Conservation (phyloP, 2,329 filamentous ascomycete species). For the Exophiala bonariae region DNA sequence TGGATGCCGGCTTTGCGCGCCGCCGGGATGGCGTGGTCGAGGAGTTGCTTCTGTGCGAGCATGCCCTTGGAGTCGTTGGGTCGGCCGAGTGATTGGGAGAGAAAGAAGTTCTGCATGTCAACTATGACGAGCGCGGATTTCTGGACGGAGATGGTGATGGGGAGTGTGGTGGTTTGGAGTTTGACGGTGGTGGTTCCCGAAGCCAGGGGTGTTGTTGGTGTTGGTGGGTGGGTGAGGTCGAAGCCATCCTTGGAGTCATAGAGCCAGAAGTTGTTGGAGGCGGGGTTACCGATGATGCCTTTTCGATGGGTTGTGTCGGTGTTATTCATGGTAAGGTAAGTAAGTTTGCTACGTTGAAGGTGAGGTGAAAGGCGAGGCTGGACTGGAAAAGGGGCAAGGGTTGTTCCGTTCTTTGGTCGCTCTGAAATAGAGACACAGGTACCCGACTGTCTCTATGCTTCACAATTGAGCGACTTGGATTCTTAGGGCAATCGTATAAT, state of each 20-base stretch:
- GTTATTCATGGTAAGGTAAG: conserved; percentile 14
- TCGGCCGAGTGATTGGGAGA: conserved; percentile 44
- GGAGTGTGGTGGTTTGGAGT: conserved; percentile 27
- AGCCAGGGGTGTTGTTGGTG: conserved; percentile 28
- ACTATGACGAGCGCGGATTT: conserved; percentile 52
- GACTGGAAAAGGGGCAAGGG: conserved; percentile 5
- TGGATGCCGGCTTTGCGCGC: conserved; percentile 53
- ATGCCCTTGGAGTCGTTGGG: conserved; percentile 44
- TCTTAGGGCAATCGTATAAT: no score
- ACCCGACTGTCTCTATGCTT: no score
- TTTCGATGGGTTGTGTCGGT: conserved; percentile 29
- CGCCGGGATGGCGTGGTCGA: conserved; percentile 46
- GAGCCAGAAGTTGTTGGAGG: conserved; percentile 43
- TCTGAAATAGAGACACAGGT: no score
- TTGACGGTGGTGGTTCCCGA: conserved; percentile 20
- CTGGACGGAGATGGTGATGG: conserved; percentile 41
- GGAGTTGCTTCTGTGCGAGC: conserved; percentile 41
- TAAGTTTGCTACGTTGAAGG: background rate
- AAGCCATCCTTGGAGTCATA: conserved; percentile 45
- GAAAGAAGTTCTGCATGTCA: conserved; percentile 57
- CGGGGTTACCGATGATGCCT: conserved; percentile 42
- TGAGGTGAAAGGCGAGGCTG: conserved; percentile 13
- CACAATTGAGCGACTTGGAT: no score
- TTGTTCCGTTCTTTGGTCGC: no score
- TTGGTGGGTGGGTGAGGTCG: conserved; percentile 45